Base-by-base conservation (phyloP, 1,284 basidiomycete genomes). In the Fomitopsis betulina region DNA sequence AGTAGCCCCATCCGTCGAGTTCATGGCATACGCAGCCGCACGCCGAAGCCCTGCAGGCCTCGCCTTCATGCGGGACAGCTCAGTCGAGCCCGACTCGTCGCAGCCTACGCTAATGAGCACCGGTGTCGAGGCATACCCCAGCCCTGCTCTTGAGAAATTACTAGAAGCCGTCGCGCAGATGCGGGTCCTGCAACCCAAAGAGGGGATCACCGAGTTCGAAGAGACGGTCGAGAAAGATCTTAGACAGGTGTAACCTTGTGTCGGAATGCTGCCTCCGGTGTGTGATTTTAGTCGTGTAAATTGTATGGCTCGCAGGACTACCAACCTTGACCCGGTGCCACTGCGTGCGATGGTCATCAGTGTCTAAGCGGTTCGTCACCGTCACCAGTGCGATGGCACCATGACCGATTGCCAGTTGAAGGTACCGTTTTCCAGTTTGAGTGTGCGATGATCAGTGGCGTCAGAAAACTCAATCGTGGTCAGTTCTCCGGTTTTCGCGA, bases 1-100 rank as follows among this genome's bases (percentile, higher is more conserved):
- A 10, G 32, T 56, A 32, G 64, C 67, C 9, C 65, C 67, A 21
- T 68, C 67, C 17, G 64, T 64, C 21, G 67, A 68, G 47, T 67
- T 68, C 58, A 62, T 66, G 65, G 59, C 57, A 42, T 49, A 58
- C 19, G 56, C 57, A 7, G 54, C 50, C 4, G 37, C 37, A 15
- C 32, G 15, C 35, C 49, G 32, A n/a, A 19, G 4, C 45, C 35
- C 25, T 10, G 23, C 45, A 17, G 45, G 30, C 25, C 12, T 21
- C 13, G 27, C 25, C 12, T 13, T 47, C 45, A 17, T 30, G 25
- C 45, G 45, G 45, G 45, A 27, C 42, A 45, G 42, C 15, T 47
- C 45, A 15, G 13, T 15, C 6, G 45, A 47, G 25, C 45, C 5
- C 1, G 45, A 27, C 13, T 21, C 19, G 25, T 13, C 15, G 45